These are phyloP conservation scores for Chytridium lagenaria DNA, from an alignment of 371 early-diverging fungal species.

Conservation along the genomic window DNA sequence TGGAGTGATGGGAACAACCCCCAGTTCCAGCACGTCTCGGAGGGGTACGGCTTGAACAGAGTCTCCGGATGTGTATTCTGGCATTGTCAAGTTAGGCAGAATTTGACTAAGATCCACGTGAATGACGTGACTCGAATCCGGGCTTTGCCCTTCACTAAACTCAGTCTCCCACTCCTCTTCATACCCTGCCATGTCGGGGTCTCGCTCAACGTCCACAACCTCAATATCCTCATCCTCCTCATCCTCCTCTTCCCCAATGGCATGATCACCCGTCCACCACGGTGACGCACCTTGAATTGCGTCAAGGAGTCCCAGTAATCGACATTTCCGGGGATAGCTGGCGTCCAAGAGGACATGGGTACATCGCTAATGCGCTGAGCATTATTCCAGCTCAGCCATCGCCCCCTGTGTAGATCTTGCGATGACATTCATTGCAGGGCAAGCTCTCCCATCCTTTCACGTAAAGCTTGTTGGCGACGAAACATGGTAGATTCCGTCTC, in stretches of 20 bases:
- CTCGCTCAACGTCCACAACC: neutral
- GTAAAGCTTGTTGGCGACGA: neutral
- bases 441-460: neutral
- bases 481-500: neutral
- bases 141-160: neutral
- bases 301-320: neutral
- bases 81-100: neutral
- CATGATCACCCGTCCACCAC: neutral
- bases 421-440: neutral
- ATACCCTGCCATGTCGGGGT: neutral
- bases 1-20: neutral
- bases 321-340: neutral
- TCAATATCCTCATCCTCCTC: neutral
- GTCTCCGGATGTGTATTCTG: neutral
- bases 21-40: neutral
- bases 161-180: neutral
- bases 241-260: neutral
- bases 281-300: neutral
- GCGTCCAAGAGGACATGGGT: no score
- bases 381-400: no score
- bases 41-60: neutral
- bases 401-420: no score
- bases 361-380: no score
- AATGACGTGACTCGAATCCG: neutral
- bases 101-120: neutral